Percentiles rank a stretch among this genome's conserved stretches.
These are phyloP conservation scores for Davidsoniella neocaledoniae DNA, from an alignment of 2,329 filamentous ascomycete genomes.

Conservation along the genomic window DNA sequence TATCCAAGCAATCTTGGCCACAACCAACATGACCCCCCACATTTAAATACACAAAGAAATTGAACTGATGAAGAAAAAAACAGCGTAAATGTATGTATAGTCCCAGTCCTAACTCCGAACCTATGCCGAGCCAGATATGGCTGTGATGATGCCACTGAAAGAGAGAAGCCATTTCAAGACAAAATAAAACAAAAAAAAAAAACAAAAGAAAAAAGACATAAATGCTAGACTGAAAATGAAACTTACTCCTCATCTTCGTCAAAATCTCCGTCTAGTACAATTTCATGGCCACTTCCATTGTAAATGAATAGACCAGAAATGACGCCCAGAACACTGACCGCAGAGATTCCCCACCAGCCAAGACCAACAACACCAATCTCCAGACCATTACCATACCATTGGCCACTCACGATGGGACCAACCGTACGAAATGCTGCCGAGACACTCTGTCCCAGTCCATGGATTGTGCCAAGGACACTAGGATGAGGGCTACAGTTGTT, in stretches of 20 bases:
- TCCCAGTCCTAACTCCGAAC: too few relatives aligned
- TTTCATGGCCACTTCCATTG: slow-evolving; percentile 48
- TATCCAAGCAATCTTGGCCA: neutral
- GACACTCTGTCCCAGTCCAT: slow-evolving; percentile 35
- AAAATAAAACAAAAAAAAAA: neutral
- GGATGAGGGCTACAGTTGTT: slow-evolving; percentile 45
- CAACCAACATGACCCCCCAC: neutral
- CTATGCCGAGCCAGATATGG: too few relatives aligned
- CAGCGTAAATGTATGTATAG: too few relatives aligned
- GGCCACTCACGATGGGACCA: slow-evolving; percentile 32
- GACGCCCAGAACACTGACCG: slow-evolving; percentile 39
- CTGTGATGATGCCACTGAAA: neutral
- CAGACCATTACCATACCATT: slow-evolving; percentile 29
- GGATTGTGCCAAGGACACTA: slow-evolving; percentile 39
- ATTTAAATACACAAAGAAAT: neutral
- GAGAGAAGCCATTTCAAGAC: neutral
- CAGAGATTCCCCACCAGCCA: slow-evolving; percentile 31
- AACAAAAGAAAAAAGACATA: neutral
- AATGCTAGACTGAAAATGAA: neutral
- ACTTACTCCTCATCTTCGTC: slow-evolving; percentile 14
- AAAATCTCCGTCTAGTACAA: slow-evolving; percentile 32
- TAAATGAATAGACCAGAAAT: slow-evolving; percentile 42
- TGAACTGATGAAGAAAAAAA: too few relatives aligned
- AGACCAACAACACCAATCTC: slow-evolving; percentile 29
- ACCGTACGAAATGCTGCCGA: slow-evolving; percentile 32